Base-by-base conservation (phyloP, 169 alveolate genomes). In the Plasmodium adleri region DNA sequence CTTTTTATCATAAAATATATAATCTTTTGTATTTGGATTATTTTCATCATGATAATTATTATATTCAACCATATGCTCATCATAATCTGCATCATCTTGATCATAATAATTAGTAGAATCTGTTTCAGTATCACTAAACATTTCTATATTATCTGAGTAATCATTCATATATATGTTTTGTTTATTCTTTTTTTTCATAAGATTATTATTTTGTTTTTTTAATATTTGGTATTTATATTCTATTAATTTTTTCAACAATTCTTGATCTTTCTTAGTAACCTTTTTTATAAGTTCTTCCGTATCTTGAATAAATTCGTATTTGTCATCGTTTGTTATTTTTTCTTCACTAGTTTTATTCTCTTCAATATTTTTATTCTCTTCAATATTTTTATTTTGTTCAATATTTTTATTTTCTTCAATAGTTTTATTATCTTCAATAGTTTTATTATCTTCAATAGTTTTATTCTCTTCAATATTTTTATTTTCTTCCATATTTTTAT, bases 211-310 rank as follows among this genome's bases (percentile, higher is more conserved):
- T 83, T 83, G 72, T 62, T 17, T 83, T 63, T 83, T 15, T 50
- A 83, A 24, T 10, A 83, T 83, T 17, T 8, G 39, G n/a, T 83
- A 83, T 49, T 83, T 83, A 24, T 83, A 83, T n/a, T 83, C 86
- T 15, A 83, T 56, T 43, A 83, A 56, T 45, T 83, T 83, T 5
- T 83, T 68, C 62, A 83, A 26, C 15, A 83, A 54, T 8, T 83
- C 67, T 32, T 83, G 74, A n/a, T 83, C 91, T 13, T 71, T 70
- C 20, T 43, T 68, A 6, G 63, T 43, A n/a, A 43, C 72, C 2
- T 49, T 60, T 17, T 62, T 74, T 39, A 39, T 39, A 13, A 13
- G 10, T 24, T 72, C 83, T 28, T 24, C 59, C 15, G 10, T 28
- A 8, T n/a, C 39, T 50, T 39, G 49, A n/a, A 66, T 39, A 45